phyloP scores from a whole-genome alignment of 768 basidiomycete species.

The Suillus subaureus region DNA sequence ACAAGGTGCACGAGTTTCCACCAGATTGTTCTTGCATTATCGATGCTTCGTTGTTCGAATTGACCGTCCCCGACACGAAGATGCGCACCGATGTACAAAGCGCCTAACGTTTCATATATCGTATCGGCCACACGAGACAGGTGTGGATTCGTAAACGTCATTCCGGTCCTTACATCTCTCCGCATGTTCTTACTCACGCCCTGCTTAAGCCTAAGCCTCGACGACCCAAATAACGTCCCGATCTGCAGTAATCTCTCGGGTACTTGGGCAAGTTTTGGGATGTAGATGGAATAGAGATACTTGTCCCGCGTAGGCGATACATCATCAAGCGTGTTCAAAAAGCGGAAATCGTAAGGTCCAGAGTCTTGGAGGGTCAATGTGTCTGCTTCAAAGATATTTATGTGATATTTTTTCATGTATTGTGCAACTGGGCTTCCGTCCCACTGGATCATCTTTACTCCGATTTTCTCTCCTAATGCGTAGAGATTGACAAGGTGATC shows the following conservation, averaged over 20 bases:
- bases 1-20: slow-evolving; percentile 53
- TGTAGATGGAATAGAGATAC: slow-evolving; percentile 43
- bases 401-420: too few species aligned
- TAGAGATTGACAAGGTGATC: slow-evolving; percentile 65
- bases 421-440: neutral
- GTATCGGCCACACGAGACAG: slow-evolving; percentile 45
- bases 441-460: neutral
- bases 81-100: slow-evolving; percentile 62
- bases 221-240: slow-evolving; percentile 61
- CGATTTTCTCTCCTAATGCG: slow-evolving; percentile 21
- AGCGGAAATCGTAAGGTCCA: too few species aligned
- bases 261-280: neutral
- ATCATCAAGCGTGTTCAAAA: slow-evolving; percentile 14
- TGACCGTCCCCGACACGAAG: slow-evolving; percentile 39
- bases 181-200: slow-evolving; percentile 46
- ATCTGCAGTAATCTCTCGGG: neutral
- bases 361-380: too few species aligned
- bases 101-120: slow-evolving; percentile 48
- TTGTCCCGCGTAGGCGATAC: slow-evolving; percentile 34
- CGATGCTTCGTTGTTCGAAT: slow-evolving; percentile 48
- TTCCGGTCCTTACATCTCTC: slow-evolving; percentile 49
- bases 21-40: slow-evolving; percentile 55
- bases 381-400: too few species aligned
- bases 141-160: slow-evolving; percentile 56
- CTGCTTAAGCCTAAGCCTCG: slow-evolving; percentile 58